Evolutionary conservation across 805 yeast genomes (phyloP).

Genomic region (Zygotorulaspora sp.): DNA sequence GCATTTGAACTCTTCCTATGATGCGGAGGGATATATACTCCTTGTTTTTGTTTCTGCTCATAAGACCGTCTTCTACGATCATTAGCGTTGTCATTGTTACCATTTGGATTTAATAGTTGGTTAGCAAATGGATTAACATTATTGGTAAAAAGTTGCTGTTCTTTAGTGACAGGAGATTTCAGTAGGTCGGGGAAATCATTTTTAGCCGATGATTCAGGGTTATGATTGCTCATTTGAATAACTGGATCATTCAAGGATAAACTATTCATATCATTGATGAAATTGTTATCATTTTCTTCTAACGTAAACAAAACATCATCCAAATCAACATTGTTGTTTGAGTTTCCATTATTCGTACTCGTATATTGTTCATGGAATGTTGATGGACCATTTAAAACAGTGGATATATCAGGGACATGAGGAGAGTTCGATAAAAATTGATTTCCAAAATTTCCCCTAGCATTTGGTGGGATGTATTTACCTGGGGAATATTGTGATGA

Average conservation of each 20-base stretch:
- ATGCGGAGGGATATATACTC: slow-evolving; percentile 50
- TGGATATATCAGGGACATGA: slow-evolving; percentile 24
- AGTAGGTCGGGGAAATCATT: slow-evolving; percentile 31
- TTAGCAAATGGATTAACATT: slow-evolving; percentile 7
- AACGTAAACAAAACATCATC: slow-evolving; percentile 35
- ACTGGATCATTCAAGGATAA: slow-evolving; percentile 17
- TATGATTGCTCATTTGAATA: slow-evolving; percentile 9
- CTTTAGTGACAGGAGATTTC: slow-evolving; percentile 25
- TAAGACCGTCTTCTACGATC: slow-evolving; percentile 9
- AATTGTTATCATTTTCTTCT: slow-evolving; percentile 35
- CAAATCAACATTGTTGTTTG: slow-evolving; percentile 25
- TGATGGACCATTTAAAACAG: slow-evolving; percentile 18
- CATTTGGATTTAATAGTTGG: slow-evolving; percentile 4
- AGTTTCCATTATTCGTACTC: slow-evolving; percentile 14
- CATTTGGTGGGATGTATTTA: slow-evolving; percentile 68
- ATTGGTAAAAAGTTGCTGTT: slow-evolving; percentile 6
- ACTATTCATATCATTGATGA: slow-evolving; percentile 26
- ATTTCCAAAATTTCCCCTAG: slow-evolving; percentile 36
- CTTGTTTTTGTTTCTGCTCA: slow-evolving; percentile 22
- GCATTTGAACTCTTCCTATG: slow-evolving; percentile 39
- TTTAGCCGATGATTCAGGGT: slow-evolving; percentile 1
- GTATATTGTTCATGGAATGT: slow-evolving; percentile 26
- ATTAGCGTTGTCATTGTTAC: neutral
- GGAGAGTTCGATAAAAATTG: slow-evolving; percentile 16
- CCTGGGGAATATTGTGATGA: slow-evolving; percentile 40